Conservation (phyloP, 2,329 filamentous ascomycete genomes). For the Orbilia blumenaviensis region DNA sequence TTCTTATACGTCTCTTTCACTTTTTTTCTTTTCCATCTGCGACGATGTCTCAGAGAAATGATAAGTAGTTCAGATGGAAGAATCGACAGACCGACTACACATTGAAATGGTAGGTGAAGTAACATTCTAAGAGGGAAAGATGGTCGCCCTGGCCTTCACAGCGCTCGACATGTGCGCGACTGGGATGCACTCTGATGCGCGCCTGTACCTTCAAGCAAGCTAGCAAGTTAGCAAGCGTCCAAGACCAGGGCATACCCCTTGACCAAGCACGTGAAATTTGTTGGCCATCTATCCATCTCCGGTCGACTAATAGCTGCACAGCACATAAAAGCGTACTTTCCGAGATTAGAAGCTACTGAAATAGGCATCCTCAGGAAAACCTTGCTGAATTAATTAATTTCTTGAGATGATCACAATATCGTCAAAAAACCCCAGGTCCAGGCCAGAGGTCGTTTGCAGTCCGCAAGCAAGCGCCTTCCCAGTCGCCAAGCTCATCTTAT, state of each 20-base stretch:
- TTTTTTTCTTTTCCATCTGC: neutral
- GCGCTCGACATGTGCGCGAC: slow-evolving; percentile 37
- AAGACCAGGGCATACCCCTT: too few species aligned
- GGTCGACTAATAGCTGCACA: neutral
- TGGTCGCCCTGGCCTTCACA: neutral
- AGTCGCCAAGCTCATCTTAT: slow-evolving; percentile 35
- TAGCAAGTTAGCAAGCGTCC: too few species aligned
- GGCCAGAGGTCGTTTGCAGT: neutral
- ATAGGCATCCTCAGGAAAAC: neutral
- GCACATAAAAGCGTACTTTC: neutral
- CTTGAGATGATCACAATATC: slow-evolving; percentile 9
- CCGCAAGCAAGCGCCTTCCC: slow-evolving; percentile 30
- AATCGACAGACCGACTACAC: neutral
- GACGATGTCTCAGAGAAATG: neutral
- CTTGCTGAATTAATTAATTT: neutral
- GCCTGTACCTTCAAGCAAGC: neutral
- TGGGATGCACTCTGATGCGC: slow-evolving; percentile 4
- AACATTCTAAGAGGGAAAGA: neutral
- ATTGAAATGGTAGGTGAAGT: slow-evolving; percentile 21
- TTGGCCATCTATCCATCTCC: neutral
- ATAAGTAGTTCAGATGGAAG: neutral
- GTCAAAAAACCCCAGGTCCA: neutral
- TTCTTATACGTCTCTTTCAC: too few species aligned
- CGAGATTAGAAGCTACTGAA: slow-evolving; percentile 7
- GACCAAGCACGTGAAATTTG: slow-evolving; percentile 38